Evolutionary conservation across 83 land plant species (phyloP).

Genomic region (Larix sibirica): DNA sequence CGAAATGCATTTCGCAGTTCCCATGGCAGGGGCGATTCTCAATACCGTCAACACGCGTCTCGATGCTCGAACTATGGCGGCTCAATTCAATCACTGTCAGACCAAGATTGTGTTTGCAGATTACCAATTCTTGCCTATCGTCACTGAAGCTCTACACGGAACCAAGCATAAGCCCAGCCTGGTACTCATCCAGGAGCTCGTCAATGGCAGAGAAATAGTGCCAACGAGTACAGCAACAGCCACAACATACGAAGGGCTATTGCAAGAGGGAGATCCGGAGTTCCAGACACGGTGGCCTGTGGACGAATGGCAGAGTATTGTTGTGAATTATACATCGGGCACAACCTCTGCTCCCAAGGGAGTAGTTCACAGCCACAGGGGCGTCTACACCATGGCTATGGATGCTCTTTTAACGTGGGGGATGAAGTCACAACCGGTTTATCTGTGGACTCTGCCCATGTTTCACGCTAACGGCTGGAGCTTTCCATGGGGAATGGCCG

Average conservation of each 20-base stretch:
- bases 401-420: slow-evolving; percentile 37
- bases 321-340: slow-evolving; percentile 69
- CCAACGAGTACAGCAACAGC: not conserved
- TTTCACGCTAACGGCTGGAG: slow-evolving; percentile 83
- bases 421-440: slow-evolving; percentile 39
- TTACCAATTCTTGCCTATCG: slow-evolving; percentile 31
- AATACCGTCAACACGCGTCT: slow-evolving; percentile 72
- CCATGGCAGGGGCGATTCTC: slow-evolving; percentile 80
- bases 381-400: slow-evolving; percentile 32
- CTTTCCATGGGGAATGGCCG: slow-evolving; percentile 75
- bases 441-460: slow-evolving; percentile 83
- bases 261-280: slow-evolving; percentile 37
- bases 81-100: slow-evolving; percentile 56
- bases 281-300: slow-evolving; percentile 35
- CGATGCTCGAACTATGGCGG: slow-evolving; percentile 69
- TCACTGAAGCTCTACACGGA: slow-evolving; percentile 34
- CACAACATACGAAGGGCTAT: slow-evolving; percentile 45
- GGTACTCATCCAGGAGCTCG: slow-evolving; percentile 28
- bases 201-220: not conserved
- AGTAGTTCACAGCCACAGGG: slow-evolving; percentile 57
- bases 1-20: slow-evolving; percentile 91
- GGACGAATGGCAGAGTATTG: slow-evolving; percentile 49
- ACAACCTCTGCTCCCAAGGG: slow-evolving; percentile 74
- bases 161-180: slow-evolving; percentile 1
- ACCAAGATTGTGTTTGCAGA: slow-evolving; percentile 70